Evolutionary conservation across 2,329 filamentous ascomycete genomes (phyloP).

Genomic region (Karstenula rhodostoma): DNA sequence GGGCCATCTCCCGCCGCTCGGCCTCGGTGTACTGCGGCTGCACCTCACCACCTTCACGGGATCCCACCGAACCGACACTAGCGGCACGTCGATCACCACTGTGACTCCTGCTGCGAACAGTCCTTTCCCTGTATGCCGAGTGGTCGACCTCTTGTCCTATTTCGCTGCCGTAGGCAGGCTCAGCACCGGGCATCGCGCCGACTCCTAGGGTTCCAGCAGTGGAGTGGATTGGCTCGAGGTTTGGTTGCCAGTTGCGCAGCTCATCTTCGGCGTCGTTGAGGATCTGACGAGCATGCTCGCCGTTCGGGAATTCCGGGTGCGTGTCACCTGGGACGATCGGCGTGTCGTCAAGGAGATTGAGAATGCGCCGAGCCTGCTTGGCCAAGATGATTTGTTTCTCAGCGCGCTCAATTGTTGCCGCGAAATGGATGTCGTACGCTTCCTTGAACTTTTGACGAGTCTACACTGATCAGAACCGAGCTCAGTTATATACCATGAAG

Average conservation of each 20-base stretch:
- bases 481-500: neutral
- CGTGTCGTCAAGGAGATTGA: conserved; percentile 87
- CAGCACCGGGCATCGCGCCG: conserved; percentile 53
- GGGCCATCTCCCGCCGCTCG: conserved; percentile 37
- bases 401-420: conserved; percentile 90
- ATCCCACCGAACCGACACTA: conserved; percentile 34
- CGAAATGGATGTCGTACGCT: conserved; percentile 87
- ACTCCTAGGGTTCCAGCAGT: conserved; percentile 58
- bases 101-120: conserved; percentile 30
- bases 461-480: conserved; percentile 55
- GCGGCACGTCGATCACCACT: conserved; percentile 31
- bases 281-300: conserved; percentile 77
- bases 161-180: conserved; percentile 24
- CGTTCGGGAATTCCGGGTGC: conserved; percentile 72
- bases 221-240: conserved; percentile 62
- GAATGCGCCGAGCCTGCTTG: conserved; percentile 83
- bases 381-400: conserved; percentile 97
- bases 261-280: conserved; percentile 93
- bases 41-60: conserved; percentile 31
- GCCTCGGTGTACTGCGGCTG: conserved; percentile 41
- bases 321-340: conserved; percentile 87
- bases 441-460: conserved; percentile 97
- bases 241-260: conserved; percentile 75
- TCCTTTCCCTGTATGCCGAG: conserved; percentile 29
- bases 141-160: conserved; percentile 23